Percentiles rank a stretch among this genome's conserved stretches.
These are phyloP conservation scores for Camelina hispida DNA, from an alignment of 345 rosid species.

Conservation along the genomic window DNA sequence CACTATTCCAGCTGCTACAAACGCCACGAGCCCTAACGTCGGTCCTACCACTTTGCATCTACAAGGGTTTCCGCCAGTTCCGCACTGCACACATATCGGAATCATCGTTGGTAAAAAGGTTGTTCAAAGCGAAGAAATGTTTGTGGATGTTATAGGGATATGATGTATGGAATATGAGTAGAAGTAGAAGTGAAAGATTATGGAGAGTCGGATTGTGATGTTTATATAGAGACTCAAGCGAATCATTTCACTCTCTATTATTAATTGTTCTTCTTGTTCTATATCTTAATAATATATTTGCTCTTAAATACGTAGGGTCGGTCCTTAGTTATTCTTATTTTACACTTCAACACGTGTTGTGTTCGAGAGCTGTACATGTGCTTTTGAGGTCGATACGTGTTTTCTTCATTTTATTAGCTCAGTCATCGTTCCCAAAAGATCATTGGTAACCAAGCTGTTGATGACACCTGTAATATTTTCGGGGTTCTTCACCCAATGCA, in stretches of 20 bases:
- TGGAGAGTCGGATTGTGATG: constrained; percentile 33
- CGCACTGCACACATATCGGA: constrained; percentile 79
- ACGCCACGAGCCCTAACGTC: constrained; percentile 78
- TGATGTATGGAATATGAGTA: constrained; percentile 31
- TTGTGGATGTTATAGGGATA: constrained; percentile 34
- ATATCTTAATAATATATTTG: background rate
- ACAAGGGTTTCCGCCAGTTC: constrained; percentile 71
- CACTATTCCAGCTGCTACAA: constrained; percentile 64
- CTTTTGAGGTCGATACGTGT: constrained; percentile 23
- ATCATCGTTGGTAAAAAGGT: constrained; percentile 33
- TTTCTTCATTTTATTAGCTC: background rate
- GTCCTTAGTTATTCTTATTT: background rate
- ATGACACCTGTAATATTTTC: background rate
- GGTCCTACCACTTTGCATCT: constrained; percentile 91
- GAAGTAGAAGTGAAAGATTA: constrained; percentile 26
- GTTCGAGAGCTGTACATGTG: constrained; percentile 9
- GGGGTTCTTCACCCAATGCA: background rate
- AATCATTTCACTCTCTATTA: constrained; percentile 26
- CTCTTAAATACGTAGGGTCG: constrained; percentile 26
- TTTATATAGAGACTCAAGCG: constrained; percentile 37
- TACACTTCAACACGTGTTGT: constrained; percentile 18
- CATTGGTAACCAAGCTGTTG: background rate
- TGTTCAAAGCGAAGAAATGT: constrained; percentile 11
- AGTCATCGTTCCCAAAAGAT: background rate
- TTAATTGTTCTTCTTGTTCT: background rate